Evolutionary conservation across 2,329 filamentous ascomycete species (phyloP), one percentile per base, ranked within the genome.

Genomic region (Parastagonospora avenae): DNA sequence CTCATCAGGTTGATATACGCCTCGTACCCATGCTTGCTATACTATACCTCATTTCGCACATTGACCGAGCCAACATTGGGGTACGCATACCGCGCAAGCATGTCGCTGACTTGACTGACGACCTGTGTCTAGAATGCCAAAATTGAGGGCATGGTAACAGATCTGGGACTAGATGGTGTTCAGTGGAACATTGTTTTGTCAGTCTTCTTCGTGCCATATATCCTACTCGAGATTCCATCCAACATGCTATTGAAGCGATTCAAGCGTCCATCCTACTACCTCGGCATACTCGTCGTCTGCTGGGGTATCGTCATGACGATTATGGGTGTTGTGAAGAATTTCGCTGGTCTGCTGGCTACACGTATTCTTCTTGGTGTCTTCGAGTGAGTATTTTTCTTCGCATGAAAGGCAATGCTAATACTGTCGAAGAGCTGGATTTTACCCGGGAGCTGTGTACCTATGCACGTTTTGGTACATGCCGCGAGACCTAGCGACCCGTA

Each of bases 61-160:
- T 86, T 32, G 84, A 87, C 61, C 78, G 84, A 31, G 85, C 85
- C 67, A 85, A 87, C 69, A 86, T 88, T 52, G 84, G 84, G 28
- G 62, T 62, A 46, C 36, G 57, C 5, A 24, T 24, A 24, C 5
- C 19, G 19, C 5, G 5, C 30, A n/a, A 2, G 3, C 30, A 4
- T 8, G 7, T 11, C 30, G n/a, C 9, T 4, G 3, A 32, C 2
- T 32, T 32, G 30, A 32, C 9, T 32, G 10, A 11, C 30, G 8
- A 32, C 2, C 10, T 8, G 8, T 12, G 10, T n/a, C 30, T 12
- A 62, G 4, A 80, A 85, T 5, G 86, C 86, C 0, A 80, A 82
- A n/a, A 77, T 89, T 42, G 82, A 84, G 66, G 85, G 85, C 10
- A 75, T 89, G 28, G 80, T 85, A 40, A 73, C 75, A 3, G 85